Base-by-base conservation (phyloP, 2,329 filamentous ascomycete species). In the Talaromyces sp. region DNA sequence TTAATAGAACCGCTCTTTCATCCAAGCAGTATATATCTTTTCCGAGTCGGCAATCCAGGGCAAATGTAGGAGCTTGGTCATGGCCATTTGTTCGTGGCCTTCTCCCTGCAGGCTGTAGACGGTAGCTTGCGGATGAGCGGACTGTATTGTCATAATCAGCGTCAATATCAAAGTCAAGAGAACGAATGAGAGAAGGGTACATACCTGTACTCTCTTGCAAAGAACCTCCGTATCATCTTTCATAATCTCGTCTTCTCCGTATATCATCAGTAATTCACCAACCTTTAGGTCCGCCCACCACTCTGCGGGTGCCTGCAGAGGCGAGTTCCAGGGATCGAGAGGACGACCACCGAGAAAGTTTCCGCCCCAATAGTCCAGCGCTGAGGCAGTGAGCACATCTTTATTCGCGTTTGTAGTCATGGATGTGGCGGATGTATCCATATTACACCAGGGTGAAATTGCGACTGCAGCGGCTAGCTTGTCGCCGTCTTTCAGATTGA, bases 281-380 rank as follows among this genome's bases (percentile, higher is more conserved):
- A 61, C 63, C n/a, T 56, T 65, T 5, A 65, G 22, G 43, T 65
- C 63, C n/a, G 31, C 10, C 63, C 63, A 65, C 63, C 63, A 65
- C 17, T 53, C 45, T 13, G n/a, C 59, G 2, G 63, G 63, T 38
- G 63, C 63, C 3, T 45, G 19, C 34, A 65, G 22, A 29, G 63
- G 63, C 8, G 58, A 53, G 38, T 65, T 65, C 63, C 63, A 65
- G 13, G 63, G 58, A 34, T 65, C 63, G 6, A 27, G 27, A 1
- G 29, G n/a, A 36, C 47, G 56, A 25, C 45, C 47, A 19, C 45
- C 45, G 25, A 65, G 59, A n/a, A 61, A 31, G 15, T 65, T 65
- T 3, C 51, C 19, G n/a, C 58, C 63, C 63, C 63, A 65, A 29
- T 65, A 65, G 3, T 58, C 58, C 13, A 65, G 25, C 2, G 63